Percentiles rank a stretch among this genome's conserved stretches.
These are phyloP conservation scores for Metarhizium robertsii DNA, from an alignment of 2,329 filamentous ascomycete species.

Conservation along the genomic window DNA sequence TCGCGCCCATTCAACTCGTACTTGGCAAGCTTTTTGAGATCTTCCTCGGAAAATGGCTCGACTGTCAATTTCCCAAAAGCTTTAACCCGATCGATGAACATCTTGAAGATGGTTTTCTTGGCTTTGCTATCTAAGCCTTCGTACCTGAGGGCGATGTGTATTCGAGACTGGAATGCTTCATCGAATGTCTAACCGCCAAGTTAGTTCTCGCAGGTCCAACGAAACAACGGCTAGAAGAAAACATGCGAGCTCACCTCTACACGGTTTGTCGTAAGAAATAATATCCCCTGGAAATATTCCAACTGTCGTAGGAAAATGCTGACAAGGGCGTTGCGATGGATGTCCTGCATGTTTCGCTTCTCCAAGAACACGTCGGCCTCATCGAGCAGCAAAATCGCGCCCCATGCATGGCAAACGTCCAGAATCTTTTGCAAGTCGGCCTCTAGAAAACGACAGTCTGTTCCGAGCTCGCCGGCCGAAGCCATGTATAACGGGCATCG, in stretches of 20 bases:
- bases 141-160: slow-evolving; percentile 78
- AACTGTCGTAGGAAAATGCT: slow-evolving; percentile 79
- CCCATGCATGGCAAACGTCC: slow-evolving; percentile 79
- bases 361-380: slow-evolving; percentile 82
- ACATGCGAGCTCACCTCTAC: slow-evolving; percentile 44
- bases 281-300: slow-evolving; percentile 86
- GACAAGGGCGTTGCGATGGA: slow-evolving; percentile 77
- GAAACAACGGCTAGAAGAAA: background rate
- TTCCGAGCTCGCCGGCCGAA: slow-evolving; percentile 72
- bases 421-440: slow-evolving; percentile 73
- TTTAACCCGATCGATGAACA: slow-evolving; percentile 68
- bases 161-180: slow-evolving; percentile 80
- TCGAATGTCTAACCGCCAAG: slow-evolving; percentile 58
- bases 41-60: slow-evolving; percentile 54
- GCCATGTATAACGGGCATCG: slow-evolving; percentile 78
- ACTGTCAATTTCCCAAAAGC: slow-evolving; percentile 52
- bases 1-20: slow-evolving; percentile 55
- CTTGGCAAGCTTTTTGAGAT: slow-evolving; percentile 57
- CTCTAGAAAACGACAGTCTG: slow-evolving; percentile 65
- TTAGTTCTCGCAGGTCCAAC: background rate
- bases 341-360: slow-evolving; percentile 72
- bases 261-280: slow-evolving; percentile 84
- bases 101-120: slow-evolving; percentile 71
- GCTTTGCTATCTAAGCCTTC: slow-evolving; percentile 64
- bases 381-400: slow-evolving; percentile 74